Evolutionary conservation across 2,329 filamentous ascomycete genomes (phyloP).

Genomic region (Drechslerella dactyloides): DNA sequence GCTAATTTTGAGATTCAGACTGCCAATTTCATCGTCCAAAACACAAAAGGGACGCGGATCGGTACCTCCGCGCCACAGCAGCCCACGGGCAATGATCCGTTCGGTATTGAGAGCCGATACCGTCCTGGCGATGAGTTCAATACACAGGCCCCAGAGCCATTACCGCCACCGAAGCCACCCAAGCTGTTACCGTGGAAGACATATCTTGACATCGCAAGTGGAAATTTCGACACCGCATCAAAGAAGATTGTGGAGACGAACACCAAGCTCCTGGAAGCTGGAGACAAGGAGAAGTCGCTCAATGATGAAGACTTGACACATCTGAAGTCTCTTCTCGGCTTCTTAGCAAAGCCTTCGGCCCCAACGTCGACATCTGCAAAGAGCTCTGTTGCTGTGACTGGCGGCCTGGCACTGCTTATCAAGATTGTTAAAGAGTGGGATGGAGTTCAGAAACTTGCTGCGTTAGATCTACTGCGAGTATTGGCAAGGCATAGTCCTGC

Average conservation of each 20-base stretch:
- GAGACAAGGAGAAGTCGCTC: slow-evolving; percentile 74
- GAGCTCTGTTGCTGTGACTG: slow-evolving; percentile 62
- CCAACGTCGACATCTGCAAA: slow-evolving; percentile 56
- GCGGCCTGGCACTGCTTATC: slow-evolving; percentile 69
- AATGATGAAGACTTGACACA: slow-evolving; percentile 73
- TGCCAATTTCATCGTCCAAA: slow-evolving; percentile 87
- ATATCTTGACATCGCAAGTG: slow-evolving; percentile 77
- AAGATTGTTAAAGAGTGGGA: slow-evolving; percentile 82
- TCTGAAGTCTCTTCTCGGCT: slow-evolving; percentile 67
- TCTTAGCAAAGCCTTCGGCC: slow-evolving; percentile 65
- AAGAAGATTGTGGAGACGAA: slow-evolving; percentile 81
- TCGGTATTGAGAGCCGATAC: slow-evolving; percentile 79
- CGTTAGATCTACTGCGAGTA: slow-evolving; percentile 85
- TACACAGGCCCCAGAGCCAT: slow-evolving; percentile 57
- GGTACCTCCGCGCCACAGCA: slow-evolving; percentile 64
- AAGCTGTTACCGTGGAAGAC: slow-evolving; percentile 77
- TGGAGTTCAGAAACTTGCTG: slow-evolving; percentile 77
- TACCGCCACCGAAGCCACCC: slow-evolving; percentile 60
- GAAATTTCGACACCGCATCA: slow-evolving; percentile 72
- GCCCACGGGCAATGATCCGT: slow-evolving; percentile 69
- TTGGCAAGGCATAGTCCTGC: slow-evolving; percentile 71
- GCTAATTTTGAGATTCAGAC: slow-evolving; percentile 57
- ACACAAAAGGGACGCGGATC: slow-evolving; percentile 85
- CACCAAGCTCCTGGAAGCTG: slow-evolving; percentile 71
- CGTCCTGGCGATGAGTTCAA: slow-evolving; percentile 70